Base-by-base conservation (phyloP, 495 filamentous ascomycete species). In the Daldinia concentrica region DNA sequence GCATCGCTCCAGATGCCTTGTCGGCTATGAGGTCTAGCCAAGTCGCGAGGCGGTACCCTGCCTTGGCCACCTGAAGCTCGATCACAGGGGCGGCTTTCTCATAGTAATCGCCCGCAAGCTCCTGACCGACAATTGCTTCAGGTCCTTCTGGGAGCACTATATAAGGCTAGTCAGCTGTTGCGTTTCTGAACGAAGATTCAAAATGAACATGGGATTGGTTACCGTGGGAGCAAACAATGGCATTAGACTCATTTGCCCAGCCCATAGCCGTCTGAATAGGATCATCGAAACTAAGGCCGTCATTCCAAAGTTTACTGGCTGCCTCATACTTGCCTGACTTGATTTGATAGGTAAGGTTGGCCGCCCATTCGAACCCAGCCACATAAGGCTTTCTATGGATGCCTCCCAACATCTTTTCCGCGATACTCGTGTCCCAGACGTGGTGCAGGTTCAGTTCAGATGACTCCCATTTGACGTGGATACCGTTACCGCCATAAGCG, bases 21-120 rank as follows among this genome's bases (percentile, higher is more conserved):
- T 79, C 68, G n/a, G 75, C 79, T 57, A 90, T 86, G 63, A 82
- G 71, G 69, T 90, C 87, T 62, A 90, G 73, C 88, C 84, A 90
- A 22, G 83, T 83, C 7, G 86, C 89, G 58, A 92, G 76, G 24
- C 91, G 86, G 70, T 89, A 93, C 11, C 92, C 92, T 9, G 88
- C 92, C 75, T 88, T 90, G 2, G 91, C 92, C 72, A 97, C 85
- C 78, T 92, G 88, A 68, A 88, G 67, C 81, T 95, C 88, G 43
- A 95, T 83, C 51, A 91, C 85, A 19, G 85, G 86, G 17, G 86
- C 79, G 14, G 89, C 86, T 17, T 81, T 81, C 51, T 90, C 80
- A 74, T 89, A 91, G 78, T 94, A 94, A 6, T 80, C 79, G 0
- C 83, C 84, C 56, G 83, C 83, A 24, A 93, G 76, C 73, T 93